A percentile compares a stretch with the other conserved stretches of the same genome.
phyloP scores from a whole-genome alignment of 208 protist genomes.

The Acanthamoeba castellanii region DNA sequence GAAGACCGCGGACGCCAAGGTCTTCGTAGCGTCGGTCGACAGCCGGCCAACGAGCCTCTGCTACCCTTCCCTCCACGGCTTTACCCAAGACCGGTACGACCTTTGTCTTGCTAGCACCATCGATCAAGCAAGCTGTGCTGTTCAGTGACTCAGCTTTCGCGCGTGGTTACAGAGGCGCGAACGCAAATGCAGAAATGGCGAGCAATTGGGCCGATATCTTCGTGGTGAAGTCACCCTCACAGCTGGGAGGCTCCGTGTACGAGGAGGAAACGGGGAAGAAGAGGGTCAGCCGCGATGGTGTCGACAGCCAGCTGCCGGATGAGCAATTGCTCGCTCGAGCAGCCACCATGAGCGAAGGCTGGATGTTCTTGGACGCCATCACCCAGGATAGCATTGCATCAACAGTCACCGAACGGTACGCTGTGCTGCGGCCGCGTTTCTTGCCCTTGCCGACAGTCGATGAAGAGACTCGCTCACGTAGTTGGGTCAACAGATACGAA shows the following conservation, averaged over 20 bases:
- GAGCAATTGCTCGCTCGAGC: not conserved
- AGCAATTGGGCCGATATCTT: not conserved
- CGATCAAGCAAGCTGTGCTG: too few species aligned
- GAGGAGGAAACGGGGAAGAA: not conserved
- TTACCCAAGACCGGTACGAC: not conserved
- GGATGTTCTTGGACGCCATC: constrained; percentile 59
- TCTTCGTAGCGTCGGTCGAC: not conserved
- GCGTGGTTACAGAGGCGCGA: not conserved
- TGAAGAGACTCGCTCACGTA: not conserved
- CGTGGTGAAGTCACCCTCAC: not conserved
- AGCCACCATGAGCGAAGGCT: not conserved
- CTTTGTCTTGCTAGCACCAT: too few species aligned
- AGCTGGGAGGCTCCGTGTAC: not conserved
- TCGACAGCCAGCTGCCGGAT: not conserved
- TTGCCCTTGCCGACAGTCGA: too few species aligned
- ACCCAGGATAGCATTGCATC: not conserved
- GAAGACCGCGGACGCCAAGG: not conserved
- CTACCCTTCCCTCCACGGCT: not conserved
- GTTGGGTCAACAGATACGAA: not conserved
- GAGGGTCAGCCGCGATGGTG: not conserved
- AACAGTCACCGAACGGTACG: not conserved
- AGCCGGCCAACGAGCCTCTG: not conserved
- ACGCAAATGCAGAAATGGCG: not conserved
- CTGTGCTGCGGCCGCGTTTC: not conserved
- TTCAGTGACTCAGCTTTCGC: not conserved